Base-by-base conservation (phyloP, 108 stramenopile genomes). In the Discostella stelligeroides region DNA sequence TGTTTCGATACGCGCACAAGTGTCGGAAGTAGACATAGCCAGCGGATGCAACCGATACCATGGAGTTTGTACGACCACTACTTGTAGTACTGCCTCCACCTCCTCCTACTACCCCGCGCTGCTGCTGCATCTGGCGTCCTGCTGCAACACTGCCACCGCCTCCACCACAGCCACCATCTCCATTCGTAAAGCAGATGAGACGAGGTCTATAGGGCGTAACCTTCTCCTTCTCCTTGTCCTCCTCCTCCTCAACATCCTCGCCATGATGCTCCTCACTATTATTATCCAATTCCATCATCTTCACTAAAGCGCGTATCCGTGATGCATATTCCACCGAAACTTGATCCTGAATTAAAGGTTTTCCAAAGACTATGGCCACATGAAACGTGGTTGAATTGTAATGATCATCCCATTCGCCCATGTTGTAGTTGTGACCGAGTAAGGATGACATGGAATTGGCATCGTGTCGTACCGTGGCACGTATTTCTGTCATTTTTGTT, bases 11-110 rank as follows among this genome's bases (percentile, higher is more conserved):
- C 11, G 72, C 73, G 51, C 87, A 87, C 30, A 92, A 54, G 42
- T 92, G 83, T 37, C 73, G 73, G 63, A 92, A 88, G 69, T 83
- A 92, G 11, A 88, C 55, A 39, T 87, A 86, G 7, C 92, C 89
- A 7, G 83, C 86, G 38, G 76, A 48, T 0, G 87, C 82, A 48
- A 80, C 84, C 0, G 80, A 66, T 7, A 88, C 64, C 12, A 58
- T 42, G 60, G 74, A 81, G 12, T 57, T n/a, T n/a, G n/a, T n/a
- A n/a, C n/a, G n/a, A n/a, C n/a, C n/a, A 30, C n/a, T 59, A 15
- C 2, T 15, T 40, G 6, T 49, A 28, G 20, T 0, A 7, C 37
- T 17, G 6, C 29, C 46, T 18, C 40, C 20, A 3, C 39, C 18
- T 6, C 18, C 40, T 8, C 42, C 60, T 1, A 6, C 43, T 15